Conservation (phyloP, 2,329 filamentous ascomycete species). For the Verticillium nonalfalfae region DNA sequence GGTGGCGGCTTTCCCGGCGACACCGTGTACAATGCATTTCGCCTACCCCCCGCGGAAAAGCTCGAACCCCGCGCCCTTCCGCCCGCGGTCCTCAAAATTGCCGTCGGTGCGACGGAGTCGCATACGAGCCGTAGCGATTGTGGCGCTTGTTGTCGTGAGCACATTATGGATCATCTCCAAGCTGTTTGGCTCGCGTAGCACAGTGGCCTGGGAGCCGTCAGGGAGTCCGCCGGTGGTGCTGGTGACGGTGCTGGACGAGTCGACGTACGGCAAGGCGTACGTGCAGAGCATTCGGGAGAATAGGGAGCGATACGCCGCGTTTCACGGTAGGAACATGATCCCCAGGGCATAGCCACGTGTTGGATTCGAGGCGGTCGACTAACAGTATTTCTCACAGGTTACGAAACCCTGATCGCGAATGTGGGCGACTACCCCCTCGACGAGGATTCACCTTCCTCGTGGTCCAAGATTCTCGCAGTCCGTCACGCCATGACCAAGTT, state of each 20-base stretch:
- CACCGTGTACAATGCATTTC: slow-evolving; percentile 67
- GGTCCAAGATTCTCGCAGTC: slow-evolving; percentile 76
- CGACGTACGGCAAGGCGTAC: slow-evolving; percentile 58
- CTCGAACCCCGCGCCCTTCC: slow-evolving; percentile 69
- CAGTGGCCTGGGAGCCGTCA: slow-evolving; percentile 26
- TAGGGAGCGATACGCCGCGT: slow-evolving; percentile 73
- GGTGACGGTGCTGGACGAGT: slow-evolving; percentile 75
- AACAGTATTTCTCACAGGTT: slow-evolving; percentile 49
- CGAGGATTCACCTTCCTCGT: slow-evolving; percentile 37
- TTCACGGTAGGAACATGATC: slow-evolving; percentile 61
- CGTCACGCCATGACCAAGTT: slow-evolving; percentile 81
- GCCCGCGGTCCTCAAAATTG: slow-evolving; percentile 50
- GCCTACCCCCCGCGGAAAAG: slow-evolving; percentile 81
- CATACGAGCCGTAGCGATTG: slow-evolving; percentile 50
- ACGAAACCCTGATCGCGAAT: slow-evolving; percentile 76
- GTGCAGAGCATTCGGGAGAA: slow-evolving; percentile 73
- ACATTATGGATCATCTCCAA: slow-evolving; percentile 54
- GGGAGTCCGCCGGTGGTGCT: slow-evolving; percentile 64
- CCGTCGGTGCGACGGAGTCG: slow-evolving; percentile 55
- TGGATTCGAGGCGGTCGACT: slow-evolving; percentile 1
- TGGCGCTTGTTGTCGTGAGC: slow-evolving; percentile 46
- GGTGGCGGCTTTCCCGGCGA: slow-evolving; percentile 3
- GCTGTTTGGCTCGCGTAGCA: slow-evolving; percentile 3
- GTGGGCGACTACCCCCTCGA: slow-evolving; percentile 68
- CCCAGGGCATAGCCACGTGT: not conserved